phyloP scores from a whole-genome alignment of 129 eudicot genomes.

The Ambrosia artemisiifolia region DNA sequence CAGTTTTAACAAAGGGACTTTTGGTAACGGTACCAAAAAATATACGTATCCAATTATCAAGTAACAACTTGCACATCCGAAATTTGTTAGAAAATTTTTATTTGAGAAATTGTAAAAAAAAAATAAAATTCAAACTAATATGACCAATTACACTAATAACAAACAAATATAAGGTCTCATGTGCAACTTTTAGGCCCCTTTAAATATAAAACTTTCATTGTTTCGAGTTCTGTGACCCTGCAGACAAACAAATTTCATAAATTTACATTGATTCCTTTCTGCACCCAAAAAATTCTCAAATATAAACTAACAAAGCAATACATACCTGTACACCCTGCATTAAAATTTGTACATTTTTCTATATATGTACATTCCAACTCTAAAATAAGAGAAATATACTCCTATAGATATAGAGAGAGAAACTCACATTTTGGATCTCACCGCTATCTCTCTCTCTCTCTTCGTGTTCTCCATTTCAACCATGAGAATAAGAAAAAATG shows the following conservation, averaged over 20 bases:
- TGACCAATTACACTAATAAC: background rate
- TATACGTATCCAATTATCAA: too few relatives aligned
- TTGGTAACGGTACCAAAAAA: too few relatives aligned
- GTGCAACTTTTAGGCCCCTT: background rate
- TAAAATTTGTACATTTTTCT: background rate
- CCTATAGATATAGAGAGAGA: slow-evolving; percentile 11
- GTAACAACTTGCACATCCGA: too few relatives aligned
- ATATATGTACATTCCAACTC: background rate
- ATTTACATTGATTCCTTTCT: background rate
- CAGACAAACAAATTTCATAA: background rate
- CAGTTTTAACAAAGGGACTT: too few relatives aligned
- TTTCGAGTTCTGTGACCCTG: slow-evolving; percentile 22
- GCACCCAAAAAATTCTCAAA: background rate
- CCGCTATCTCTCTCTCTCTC: background rate
- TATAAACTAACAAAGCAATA: background rate
- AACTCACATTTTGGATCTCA: slow-evolving; percentile 25
- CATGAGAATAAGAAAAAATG: slow-evolving; percentile 53
- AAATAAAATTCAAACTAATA: background rate
- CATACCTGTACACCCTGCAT: background rate
- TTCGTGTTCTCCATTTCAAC: slow-evolving; percentile 13
- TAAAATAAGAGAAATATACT: background rate
- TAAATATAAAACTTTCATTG: background rate
- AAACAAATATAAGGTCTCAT: slow-evolving; percentile 7
- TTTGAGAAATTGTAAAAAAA: too few relatives aligned
- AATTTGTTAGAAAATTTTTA: too few relatives aligned